These are phyloP conservation scores for Paramarasmius palmivorus DNA, from an alignment of 1,284 basidiomycete genomes.

Conservation along the genomic window DNA sequence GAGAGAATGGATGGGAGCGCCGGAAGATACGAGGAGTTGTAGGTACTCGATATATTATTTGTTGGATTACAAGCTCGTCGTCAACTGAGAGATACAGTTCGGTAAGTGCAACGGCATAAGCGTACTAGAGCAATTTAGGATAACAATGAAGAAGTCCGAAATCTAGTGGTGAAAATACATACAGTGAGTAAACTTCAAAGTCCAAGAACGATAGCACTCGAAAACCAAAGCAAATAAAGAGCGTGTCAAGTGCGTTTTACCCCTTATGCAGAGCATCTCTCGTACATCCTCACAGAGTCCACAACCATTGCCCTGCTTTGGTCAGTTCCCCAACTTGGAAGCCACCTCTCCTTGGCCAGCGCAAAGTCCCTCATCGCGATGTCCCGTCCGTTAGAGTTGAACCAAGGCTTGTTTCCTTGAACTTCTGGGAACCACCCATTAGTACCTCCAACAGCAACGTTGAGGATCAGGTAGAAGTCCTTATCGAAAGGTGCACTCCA, in stretches of 20 bases:
- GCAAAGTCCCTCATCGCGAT: conserved; percentile 73
- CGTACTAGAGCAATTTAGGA: too few species aligned
- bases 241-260: background rate
- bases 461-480: conserved; percentile 83
- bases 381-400: conserved; percentile 60
- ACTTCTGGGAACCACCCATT: conserved; percentile 88
- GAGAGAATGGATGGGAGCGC: too few species aligned
- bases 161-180: too few species aligned
- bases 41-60: background rate
- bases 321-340: conserved; percentile 63
- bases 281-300: conserved; percentile 16
- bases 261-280: conserved; percentile 9
- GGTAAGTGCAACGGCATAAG: too few species aligned
- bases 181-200: too few species aligned
- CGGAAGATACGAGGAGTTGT: background rate
- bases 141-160: too few species aligned
- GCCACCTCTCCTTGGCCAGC: conserved; percentile 62
- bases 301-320: conserved; percentile 14
- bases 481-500: conserved; percentile 10
- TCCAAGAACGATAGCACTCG: too few species aligned
- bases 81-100: too few species aligned
- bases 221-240: too few species aligned
- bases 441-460: conserved; percentile 82
- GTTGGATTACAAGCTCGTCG: too few species aligned
- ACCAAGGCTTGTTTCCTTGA: conserved; percentile 72